These are phyloP conservation scores for Laburnicola sp. DNA, from an alignment of 2,329 filamentous ascomycete species.

Conservation along the genomic window DNA sequence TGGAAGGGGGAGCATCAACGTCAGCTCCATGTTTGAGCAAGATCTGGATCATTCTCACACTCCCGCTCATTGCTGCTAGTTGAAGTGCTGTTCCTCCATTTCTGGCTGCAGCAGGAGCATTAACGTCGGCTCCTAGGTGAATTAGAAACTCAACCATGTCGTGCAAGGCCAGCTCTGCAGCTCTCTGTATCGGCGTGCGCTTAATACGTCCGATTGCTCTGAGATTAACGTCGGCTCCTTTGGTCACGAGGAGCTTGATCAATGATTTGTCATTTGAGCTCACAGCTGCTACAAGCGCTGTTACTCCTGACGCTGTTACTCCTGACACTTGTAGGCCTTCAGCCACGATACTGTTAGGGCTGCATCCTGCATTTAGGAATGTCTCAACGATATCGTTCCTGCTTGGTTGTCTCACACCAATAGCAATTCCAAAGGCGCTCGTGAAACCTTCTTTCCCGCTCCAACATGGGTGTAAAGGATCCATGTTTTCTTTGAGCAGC, in stretches of 20 bases:
- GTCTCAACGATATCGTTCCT: neutral
- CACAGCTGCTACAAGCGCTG: neutral
- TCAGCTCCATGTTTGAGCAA: conserved; percentile 25
- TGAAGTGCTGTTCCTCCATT: conserved; percentile 32
- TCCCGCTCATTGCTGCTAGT: conserved; percentile 29
- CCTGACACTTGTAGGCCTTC: no score
- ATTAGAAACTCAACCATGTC: conserved; percentile 7
- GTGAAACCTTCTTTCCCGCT: neutral
- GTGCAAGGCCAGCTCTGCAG: neutral
- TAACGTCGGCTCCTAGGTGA: conserved; percentile 4
- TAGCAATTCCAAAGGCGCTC: neutral
- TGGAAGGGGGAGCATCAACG: conserved; percentile 18
- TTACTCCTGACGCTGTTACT: neutral
- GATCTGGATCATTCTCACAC: conserved; percentile 21
- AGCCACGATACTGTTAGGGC: no score
- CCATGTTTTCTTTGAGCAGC: neutral
- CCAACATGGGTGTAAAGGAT: neutral
- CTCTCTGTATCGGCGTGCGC: conserved; percentile 4
- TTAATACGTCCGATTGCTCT: neutral
- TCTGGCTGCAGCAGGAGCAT: neutral
- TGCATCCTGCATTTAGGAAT: neutral
- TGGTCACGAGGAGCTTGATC: neutral
- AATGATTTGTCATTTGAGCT: neutral
- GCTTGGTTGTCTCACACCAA: neutral
- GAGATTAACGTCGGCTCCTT: conserved; percentile 2